Evolutionary conservation across 441 rosid species (phyloP).

Genomic region (Jatropha multifida): DNA sequence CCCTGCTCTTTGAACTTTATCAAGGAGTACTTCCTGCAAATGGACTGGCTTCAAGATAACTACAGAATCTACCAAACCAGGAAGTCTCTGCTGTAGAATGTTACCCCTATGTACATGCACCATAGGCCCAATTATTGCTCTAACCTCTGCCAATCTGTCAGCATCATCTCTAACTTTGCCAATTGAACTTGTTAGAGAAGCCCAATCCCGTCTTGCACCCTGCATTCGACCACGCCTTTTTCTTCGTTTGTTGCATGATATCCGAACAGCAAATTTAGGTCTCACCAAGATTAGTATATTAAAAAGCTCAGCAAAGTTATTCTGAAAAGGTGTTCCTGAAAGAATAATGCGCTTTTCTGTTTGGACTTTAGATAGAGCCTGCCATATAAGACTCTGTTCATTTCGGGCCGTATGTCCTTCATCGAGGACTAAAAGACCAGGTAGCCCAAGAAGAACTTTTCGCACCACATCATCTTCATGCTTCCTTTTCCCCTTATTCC

Average conservation of each 20-base stretch:
- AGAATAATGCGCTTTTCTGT: conserved; percentile 66
- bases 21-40: conserved; percentile 51
- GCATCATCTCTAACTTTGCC: conserved; percentile 13
- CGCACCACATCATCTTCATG: conserved; percentile 24
- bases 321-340: conserved; percentile 87
- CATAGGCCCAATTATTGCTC: conserved; percentile 47
- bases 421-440: conserved; percentile 63
- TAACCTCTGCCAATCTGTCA: conserved; percentile 29
- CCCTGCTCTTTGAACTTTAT: conserved; percentile 17
- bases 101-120: conserved; percentile 72
- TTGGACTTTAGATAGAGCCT: conserved; percentile 46
- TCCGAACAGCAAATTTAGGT: conserved; percentile 40
- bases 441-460: conserved; percentile 45
- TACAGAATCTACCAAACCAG: conserved; percentile 64
- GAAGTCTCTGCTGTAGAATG: conserved; percentile 56
- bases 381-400: conserved; percentile 52
- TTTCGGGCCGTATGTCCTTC: conserved; percentile 89
- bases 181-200: conserved; percentile 35
- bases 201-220: conserved; percentile 37
- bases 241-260: conserved; percentile 17
- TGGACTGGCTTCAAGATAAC: conserved; percentile 48
- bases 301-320: conserved; percentile 65
- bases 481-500: not conserved
- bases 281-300: conserved; percentile 54
- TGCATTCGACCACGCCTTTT: conserved; percentile 31